Evolutionary conservation across 148 eudicot species (phyloP).

Genomic region (Vaccinium corymbosum): DNA sequence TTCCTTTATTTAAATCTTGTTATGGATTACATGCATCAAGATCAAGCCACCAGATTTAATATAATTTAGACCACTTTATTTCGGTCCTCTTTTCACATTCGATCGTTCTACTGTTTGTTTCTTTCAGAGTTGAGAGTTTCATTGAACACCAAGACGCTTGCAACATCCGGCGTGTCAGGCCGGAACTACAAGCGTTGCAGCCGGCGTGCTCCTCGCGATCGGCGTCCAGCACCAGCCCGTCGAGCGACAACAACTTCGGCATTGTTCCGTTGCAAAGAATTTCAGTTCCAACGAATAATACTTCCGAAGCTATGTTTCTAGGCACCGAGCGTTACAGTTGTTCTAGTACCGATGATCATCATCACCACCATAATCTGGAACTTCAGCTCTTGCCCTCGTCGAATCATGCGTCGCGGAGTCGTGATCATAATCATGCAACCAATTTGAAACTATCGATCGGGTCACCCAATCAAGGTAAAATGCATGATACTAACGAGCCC

Average conservation of each 20-base stretch:
- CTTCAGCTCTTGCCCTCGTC: slow-evolving; percentile 47
- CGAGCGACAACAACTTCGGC: slow-evolving; percentile 38
- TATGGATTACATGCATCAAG: background rate
- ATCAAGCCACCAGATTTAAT: background rate
- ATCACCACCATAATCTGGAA: slow-evolving; percentile 36
- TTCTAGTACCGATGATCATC: background rate
- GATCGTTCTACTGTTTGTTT: background rate
- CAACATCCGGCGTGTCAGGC: slow-evolving; percentile 37
- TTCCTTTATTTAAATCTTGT: background rate
- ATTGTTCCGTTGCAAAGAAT: slow-evolving; percentile 16
- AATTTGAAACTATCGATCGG: slow-evolving; percentile 80
- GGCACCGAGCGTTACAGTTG: background rate
- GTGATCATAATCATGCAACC: slow-evolving; percentile 40
- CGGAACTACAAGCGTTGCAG: slow-evolving; percentile 24
- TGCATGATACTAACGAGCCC: too few relatives aligned
- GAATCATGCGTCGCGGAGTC: background rate
- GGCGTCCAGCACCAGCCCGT: slow-evolving; percentile 60
- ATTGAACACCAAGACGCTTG: slow-evolving; percentile 87
- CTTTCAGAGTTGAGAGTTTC: slow-evolving; percentile 69
- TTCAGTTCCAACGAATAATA: slow-evolving; percentile 1
- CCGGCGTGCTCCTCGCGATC: slow-evolving; percentile 40
- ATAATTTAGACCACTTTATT: background rate
- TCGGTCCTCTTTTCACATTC: background rate
- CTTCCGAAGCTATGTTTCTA: background rate
- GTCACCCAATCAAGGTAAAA: slow-evolving; percentile 28